These are phyloP conservation scores for Fusarium illudens DNA, from an alignment of 2,329 filamentous ascomycete genomes.

Conservation along the genomic window DNA sequence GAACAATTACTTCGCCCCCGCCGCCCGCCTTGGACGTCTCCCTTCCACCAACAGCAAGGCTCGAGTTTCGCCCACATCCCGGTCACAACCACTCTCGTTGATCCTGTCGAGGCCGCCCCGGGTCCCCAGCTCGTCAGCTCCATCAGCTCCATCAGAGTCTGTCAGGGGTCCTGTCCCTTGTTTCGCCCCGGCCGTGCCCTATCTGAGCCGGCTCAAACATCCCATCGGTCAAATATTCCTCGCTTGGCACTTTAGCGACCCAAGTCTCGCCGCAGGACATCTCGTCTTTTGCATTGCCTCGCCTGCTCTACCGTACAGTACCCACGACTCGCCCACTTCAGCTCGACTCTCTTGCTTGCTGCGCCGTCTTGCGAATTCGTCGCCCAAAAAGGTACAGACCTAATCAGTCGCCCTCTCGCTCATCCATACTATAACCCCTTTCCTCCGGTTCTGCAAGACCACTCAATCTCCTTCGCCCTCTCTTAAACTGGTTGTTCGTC, in stretches of 20 bases:
- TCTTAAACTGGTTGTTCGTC: conserved; percentile 11
- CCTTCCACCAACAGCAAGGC: conserved; percentile 44
- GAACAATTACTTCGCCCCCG: conserved; percentile 41
- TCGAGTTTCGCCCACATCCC: conserved; percentile 25
- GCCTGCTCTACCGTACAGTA: background rate
- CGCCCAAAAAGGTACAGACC: conserved; percentile 15
- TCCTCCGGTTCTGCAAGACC: conserved; percentile 5
- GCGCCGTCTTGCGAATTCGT: conserved; percentile 10
- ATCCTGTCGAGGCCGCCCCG: conserved; percentile 26
- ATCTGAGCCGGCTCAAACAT: conserved; percentile 40
- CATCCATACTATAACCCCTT: conserved; percentile 8
- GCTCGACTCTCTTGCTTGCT: conserved; percentile 14
- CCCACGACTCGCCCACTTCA: conserved; percentile 3
- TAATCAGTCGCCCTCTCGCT: conserved; percentile 5
- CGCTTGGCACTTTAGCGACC: conserved; percentile 38
- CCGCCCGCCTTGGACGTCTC: conserved; percentile 24
- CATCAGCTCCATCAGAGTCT: conserved; percentile 32
- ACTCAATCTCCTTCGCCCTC: conserved; percentile 2
- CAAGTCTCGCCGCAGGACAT: conserved; percentile 31
- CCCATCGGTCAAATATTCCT: conserved; percentile 43
- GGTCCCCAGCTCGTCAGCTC: conserved; percentile 28
- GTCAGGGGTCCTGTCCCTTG: conserved; percentile 41
- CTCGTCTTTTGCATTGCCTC: conserved; percentile 22
- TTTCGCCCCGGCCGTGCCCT: conserved; percentile 38
- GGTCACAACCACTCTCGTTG: conserved; percentile 32